Evolutionary conservation across 202 grass and related monocot species (phyloP), one percentile per base, ranked within the genome.

Genomic region (Eragrostis tef): DNA sequence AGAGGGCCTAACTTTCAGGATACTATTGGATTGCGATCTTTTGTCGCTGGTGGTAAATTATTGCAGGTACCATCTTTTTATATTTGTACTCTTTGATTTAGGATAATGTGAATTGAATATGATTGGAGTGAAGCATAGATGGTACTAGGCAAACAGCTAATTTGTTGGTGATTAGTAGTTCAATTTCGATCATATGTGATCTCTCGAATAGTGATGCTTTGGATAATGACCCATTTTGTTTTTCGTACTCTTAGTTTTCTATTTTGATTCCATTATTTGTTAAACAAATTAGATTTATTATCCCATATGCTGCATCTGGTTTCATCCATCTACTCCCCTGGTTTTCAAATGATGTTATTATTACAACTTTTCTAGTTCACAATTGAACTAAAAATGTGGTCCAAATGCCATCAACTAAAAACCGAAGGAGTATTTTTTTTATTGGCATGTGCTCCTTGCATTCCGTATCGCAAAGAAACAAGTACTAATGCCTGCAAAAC

Each of bases 1-100:
- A 67, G 50, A 80, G 66, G 66, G 24, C 19, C 17, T 46, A 64
- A 41, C 82, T 69, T 77, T 75, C 80, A 98, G 96, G 96, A 98
- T 63, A 90, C 74, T 1, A 81, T 95, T 19, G 96, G 96, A 57
- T 79, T 98, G 80, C 92, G 88, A 60, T 98, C 96, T 77, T 98
- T 98, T 79, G 89, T 92, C 80, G 85, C 90, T 73, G 92, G 83
- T 46, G 96, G 96, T 9, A 98, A 87, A 90, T 79, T 95, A 51
- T 86, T 95, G 83, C 92, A 99, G 93, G 96, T 95, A 87, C 63
- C 39, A 60, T 64, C 11, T 44, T 52, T 85, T 54, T 24, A 9
- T 61, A 45, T 48, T 73, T 61, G 9, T 59, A 24, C 19, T 57
- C 11, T 69, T 75, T 85, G 6, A 20, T 20, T 70, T 57, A 64